Evolutionary conservation across 495 filamentous ascomycete species (phyloP), one percentile per base, ranked within the genome.

Genomic region (Daldinia caldariorum): DNA sequence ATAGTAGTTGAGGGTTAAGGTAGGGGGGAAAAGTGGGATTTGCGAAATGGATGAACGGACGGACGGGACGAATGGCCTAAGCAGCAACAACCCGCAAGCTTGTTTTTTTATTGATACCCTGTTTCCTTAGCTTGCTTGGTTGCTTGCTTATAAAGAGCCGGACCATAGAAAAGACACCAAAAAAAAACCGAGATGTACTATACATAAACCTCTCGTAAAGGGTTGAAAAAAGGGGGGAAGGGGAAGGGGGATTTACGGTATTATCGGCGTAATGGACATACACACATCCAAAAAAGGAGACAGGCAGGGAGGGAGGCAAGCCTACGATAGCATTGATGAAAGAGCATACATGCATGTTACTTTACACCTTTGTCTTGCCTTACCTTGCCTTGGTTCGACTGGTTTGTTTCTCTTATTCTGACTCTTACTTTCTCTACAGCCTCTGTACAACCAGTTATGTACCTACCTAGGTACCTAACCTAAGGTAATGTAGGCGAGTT

Each of bases 51-150:
- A 26, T 26, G 26, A 3, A 26, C 3, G 26, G 26, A 26, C 3
- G 26, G 26, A 26, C 3, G 26, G 26, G 47, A 29, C 16, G 1
- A n/a, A 39, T 45, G 55, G 16, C 26, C 12, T 6, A 20, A 29
- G 26, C 58, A 31, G 63, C 59, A 47, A 50, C 34, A 35, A 35
- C 45, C 0, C 61, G 58, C 41, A 57, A 59, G 64, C 63, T 72
- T 72, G 47, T 67, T 61, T 39, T 60, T 26, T 26, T 26, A 26
- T 1, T 64, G 69, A 67, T 67, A 72, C 64, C 64, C 64, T 55
- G 5, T 72, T 67, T 72, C 63, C 63, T 71, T 71, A 63, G 63
- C 63, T 67, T 63, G 59, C 60, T n/a, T 41, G 49, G 20, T 49
- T 18, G 45, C 18, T 50, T 51, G 29, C 7, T 41, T 63, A 37